A percentile compares a stretch with the other conserved stretches of the same genome.
Evolutionary conservation across 805 yeast genomes (phyloP).

Genomic region (Metschnikowia cerradonensis): DNA sequence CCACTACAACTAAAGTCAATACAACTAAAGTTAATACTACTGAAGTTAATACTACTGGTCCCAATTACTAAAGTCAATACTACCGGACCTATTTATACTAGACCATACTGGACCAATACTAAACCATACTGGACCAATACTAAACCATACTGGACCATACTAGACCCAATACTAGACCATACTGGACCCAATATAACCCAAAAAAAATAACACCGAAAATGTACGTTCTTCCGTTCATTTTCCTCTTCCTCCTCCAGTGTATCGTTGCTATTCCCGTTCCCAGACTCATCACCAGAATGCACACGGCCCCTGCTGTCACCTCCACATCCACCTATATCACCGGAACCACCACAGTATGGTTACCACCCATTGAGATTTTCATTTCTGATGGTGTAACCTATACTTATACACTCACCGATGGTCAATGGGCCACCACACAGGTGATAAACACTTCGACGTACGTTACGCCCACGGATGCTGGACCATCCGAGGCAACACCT

Average conservation of each 20-base stretch:
- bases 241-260: slow-evolving; percentile 18
- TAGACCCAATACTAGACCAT: too few species aligned
- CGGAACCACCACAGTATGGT: slow-evolving; percentile 45
- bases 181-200: background rate
- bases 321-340: slow-evolving; percentile 39
- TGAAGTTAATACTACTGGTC: too few species aligned
- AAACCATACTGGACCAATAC: too few species aligned
- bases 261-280: slow-evolving; percentile 35
- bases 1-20: too few species aligned
- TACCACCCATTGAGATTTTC: slow-evolving; percentile 51
- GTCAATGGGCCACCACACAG: slow-evolving; percentile 30
- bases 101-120: too few species aligned
- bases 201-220: background rate
- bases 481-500: slow-evolving; percentile 7
- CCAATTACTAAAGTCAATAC: too few species aligned
- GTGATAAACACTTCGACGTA: slow-evolving; percentile 31
- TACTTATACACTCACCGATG: slow-evolving; percentile 40
- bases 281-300: slow-evolving; percentile 47
- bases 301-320: slow-evolving; percentile 54
- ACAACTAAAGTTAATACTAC: too few species aligned
- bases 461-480: slow-evolving; percentile 7
- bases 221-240: slow-evolving; percentile 5
- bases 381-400: slow-evolving; percentile 50
- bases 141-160: too few species aligned
- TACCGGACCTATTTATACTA: too few species aligned